A percentile compares a stretch with the other conserved stretches of the same genome.
Conservation (phyloP, 1,139 yeast genomes). For the Pneumocystis murina region DNA sequence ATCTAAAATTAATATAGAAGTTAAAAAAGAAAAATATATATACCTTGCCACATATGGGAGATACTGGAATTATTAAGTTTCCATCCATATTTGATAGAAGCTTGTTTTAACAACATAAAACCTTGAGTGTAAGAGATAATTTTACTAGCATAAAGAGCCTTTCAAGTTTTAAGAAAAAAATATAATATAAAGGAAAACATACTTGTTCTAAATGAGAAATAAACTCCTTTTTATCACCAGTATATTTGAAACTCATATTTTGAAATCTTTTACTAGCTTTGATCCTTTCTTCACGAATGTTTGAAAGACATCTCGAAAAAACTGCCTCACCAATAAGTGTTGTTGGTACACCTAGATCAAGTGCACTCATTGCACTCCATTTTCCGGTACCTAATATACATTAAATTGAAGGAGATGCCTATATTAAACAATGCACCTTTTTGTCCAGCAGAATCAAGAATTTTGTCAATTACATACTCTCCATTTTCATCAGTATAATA, state of each 20-base stretch:
- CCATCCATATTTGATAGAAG: slow-evolving; percentile 95
- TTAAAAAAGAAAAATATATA: slow-evolving; percentile 97
- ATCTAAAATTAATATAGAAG: slow-evolving; percentile 79
- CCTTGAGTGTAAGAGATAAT: slow-evolving; percentile 98
- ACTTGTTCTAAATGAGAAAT: slow-evolving; percentile 29
- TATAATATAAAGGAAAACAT: slow-evolving; percentile 59
- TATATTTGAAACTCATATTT: slow-evolving; percentile 40
- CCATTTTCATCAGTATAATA: slow-evolving; percentile 77
- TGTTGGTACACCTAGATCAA: slow-evolving; percentile 96
- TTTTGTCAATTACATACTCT: slow-evolving; percentile 87
- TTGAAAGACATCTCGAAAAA: slow-evolving; percentile 88
- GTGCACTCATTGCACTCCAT: slow-evolving; percentile 98
- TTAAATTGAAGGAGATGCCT: neutral
- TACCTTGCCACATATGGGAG: slow-evolving; percentile 99
- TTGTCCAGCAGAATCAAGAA: slow-evolving; percentile 94
- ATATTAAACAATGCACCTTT: slow-evolving; percentile 34
- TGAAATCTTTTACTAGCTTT: slow-evolving; percentile 62
- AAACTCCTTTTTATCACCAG: neutral
- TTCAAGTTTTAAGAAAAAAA: slow-evolving; percentile 88
- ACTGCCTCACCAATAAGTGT: slow-evolving; percentile 98
- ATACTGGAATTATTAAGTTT: slow-evolving; percentile 94
- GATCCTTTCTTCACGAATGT: slow-evolving; percentile 79
- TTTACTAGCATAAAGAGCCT: slow-evolving; percentile 97
- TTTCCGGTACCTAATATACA: slow-evolving; percentile 65
- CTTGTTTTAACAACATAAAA: slow-evolving; percentile 97